Base-by-base conservation (phyloP, 2,329 filamentous ascomycete species). In the Colletotrichum lini region DNA sequence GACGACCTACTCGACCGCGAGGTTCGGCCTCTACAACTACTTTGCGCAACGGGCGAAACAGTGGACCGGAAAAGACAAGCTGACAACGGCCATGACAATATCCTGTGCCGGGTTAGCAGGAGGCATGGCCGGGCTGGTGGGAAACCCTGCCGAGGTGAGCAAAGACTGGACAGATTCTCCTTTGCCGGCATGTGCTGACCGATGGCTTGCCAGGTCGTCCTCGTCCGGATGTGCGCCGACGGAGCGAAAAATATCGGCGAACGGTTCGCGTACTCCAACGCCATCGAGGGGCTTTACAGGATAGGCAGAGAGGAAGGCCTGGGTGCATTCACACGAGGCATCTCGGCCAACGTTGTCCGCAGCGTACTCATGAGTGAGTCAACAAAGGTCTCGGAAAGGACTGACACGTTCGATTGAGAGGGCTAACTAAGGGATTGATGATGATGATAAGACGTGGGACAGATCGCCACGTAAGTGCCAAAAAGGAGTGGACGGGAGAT, bases 171-270 rank as follows among this genome's bases (percentile, higher is more conserved):
- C 2, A 6, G 4, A 2, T 8, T 4, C 4, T 16, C 2, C 21
- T 18, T 6, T 38, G 7, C 35, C 66, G 10, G 18, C 44, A 26
- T 18, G 42, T 13, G 21, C 60, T 66, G 23, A 63, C 45, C 4
- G 30, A 6, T 6, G 4, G 8, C 8, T 38, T 35, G 30, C 40
- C 8, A 78, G 76, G 80, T 84, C 0, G 78, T 84, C 0, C 79
- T 85, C 6, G 83, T 85, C 0, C 77, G 84, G 8, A 85, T 85
- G 84, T 85, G 83, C 69, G 81, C 83, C 16, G 84, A 85, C 74
- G 84, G 83, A 1, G 84, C 84, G 0, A 84, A 81, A 71, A 67
- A 77, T 1, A 73, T 75, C 0, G 72, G 73, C 0, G 77, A 85
- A 60, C 78, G 80, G n/a, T 83, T 83, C 57, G 72, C 69, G 6